A percentile compares a stretch with the other conserved stretches of the same genome.
phyloP scores from a whole-genome alignment of 331 rosid species.

The Arachis monticola region DNA sequence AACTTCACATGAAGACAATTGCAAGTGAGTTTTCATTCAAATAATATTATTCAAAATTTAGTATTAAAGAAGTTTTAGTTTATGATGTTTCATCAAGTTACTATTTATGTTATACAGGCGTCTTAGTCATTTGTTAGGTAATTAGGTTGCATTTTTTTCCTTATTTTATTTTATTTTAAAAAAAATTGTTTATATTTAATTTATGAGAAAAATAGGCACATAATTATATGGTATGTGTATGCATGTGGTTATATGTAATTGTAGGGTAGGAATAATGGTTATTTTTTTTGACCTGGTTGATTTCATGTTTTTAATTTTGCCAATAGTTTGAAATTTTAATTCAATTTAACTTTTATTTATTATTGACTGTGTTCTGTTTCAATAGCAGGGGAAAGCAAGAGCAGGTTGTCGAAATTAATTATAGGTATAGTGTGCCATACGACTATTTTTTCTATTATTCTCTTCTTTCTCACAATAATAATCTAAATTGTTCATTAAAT shows the following conservation, averaged over 20 bases:
- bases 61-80: not conserved
- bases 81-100: not conserved
- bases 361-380: slow-evolving; percentile 28
- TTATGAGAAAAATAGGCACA: too few relatives aligned
- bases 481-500: not conserved
- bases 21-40: not conserved
- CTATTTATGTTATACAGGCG: too few relatives aligned
- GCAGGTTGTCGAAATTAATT: slow-evolving; percentile 22
- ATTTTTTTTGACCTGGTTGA: not conserved
- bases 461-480: slow-evolving; percentile 4
- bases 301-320: not conserved
- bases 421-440: slow-evolving; percentile 27
- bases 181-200: too few relatives aligned
- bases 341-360: not conserved
- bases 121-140: too few relatives aligned
- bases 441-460: not conserved
- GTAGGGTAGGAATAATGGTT: too few relatives aligned
- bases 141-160: too few relatives aligned
- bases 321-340: not conserved
- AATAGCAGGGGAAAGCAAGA: slow-evolving; percentile 28
- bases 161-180: too few relatives aligned
- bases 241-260: not conserved
- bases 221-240: not conserved
- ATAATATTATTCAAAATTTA: too few relatives aligned
- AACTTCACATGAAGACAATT: not conserved